Base-by-base conservation (phyloP, 2,329 filamentous ascomycete species). In the Clarireedia paspali region DNA sequence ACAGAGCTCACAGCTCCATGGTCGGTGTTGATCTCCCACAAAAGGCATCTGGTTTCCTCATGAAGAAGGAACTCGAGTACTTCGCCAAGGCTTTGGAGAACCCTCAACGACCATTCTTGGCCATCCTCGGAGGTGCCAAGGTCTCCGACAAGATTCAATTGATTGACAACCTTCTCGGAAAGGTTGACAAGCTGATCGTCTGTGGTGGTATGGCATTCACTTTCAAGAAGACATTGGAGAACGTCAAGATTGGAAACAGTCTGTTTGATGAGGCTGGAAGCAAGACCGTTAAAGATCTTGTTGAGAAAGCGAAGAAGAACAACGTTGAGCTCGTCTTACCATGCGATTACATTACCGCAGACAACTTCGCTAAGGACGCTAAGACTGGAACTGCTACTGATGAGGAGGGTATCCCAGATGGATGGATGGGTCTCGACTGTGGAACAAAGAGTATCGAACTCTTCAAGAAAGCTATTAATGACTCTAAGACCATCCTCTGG, bases 51-150 rank as follows among this genome's bases (percentile, higher is more conserved):
- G 94, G 94, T 61, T 99, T 96, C 85, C 85, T 99, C 70, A 91
- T 99, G 81, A 99, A 99, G 88, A 99, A 97, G 82, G 94, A 99
- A 77, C 88, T 99, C 62, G 94, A 99, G 72, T 99, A 99, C 85
- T 99, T 99, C 72, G 94, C 94, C 63, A 84, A 96, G 79, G 94
- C 91, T 40, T 88, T 99, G 60, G 94, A 99, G 79, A 84, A 82
- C 67, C 94, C 94, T 60, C 81, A 95, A 78, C 86, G 92, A 56
- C 94, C 94, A 60, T 99, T 99, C 88, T 86, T 99, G 54, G 95
- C 94, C 72, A 99, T 99, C 71, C 88, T 99, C 53, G 94, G 94
- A 67, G 94, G 94, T 66, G 91, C 94, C 73, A 99, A 99, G 83
- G 91, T 99, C 66, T 95, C 90, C 46, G 94, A 99, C 83, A 99